Percentiles rank a stretch among this genome's conserved stretches.
phyloP scores from a whole-genome alignment of 371 early-diverging fungal species.

The Aphelidium insulamus region DNA sequence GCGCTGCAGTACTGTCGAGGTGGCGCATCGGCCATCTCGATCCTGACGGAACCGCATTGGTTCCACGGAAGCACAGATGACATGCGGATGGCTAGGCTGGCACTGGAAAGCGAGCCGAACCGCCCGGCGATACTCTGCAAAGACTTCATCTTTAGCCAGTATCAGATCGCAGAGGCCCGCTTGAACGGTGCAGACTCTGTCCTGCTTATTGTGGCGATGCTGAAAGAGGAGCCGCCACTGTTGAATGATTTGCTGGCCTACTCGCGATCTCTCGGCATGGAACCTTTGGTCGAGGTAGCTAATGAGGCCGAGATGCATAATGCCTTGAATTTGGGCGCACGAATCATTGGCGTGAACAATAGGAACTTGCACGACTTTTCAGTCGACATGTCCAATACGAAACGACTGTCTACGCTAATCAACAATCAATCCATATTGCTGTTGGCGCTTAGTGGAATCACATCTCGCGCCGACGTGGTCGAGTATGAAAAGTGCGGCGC shows the following conservation, averaged over 20 bases:
- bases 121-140: slow-evolving; percentile 85
- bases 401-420: slow-evolving; percentile 45
- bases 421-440: slow-evolving; percentile 44
- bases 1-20: slow-evolving; percentile 62
- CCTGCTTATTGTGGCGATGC: slow-evolving; percentile 85
- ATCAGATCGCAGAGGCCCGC: slow-evolving; percentile 81
- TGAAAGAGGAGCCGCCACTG: slow-evolving; percentile 32
- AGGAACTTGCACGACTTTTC: slow-evolving; percentile 85
- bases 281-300: slow-evolving; percentile 94
- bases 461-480: slow-evolving; percentile 57
- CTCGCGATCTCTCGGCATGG: slow-evolving; percentile 63
- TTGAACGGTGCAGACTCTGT: slow-evolving; percentile 80
- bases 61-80: slow-evolving; percentile 83
- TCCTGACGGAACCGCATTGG: slow-evolving; percentile 92
- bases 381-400: slow-evolving; percentile 71
- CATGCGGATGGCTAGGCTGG: slow-evolving; percentile 55
- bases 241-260: slow-evolving; percentile 40
- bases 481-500: slow-evolving; percentile 46
- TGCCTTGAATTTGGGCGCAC: slow-evolving; percentile 57
- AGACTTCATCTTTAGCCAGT: slow-evolving; percentile 88
- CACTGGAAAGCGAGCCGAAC: slow-evolving; percentile 29
- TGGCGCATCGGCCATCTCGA: slow-evolving; percentile 80
- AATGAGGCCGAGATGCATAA: slow-evolving; percentile 63
- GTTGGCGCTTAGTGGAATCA: slow-evolving; percentile 76
- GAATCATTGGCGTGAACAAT: slow-evolving; percentile 89